Conservation (phyloP, 768 basidiomycete species). For the Termitomyces sp. region DNA sequence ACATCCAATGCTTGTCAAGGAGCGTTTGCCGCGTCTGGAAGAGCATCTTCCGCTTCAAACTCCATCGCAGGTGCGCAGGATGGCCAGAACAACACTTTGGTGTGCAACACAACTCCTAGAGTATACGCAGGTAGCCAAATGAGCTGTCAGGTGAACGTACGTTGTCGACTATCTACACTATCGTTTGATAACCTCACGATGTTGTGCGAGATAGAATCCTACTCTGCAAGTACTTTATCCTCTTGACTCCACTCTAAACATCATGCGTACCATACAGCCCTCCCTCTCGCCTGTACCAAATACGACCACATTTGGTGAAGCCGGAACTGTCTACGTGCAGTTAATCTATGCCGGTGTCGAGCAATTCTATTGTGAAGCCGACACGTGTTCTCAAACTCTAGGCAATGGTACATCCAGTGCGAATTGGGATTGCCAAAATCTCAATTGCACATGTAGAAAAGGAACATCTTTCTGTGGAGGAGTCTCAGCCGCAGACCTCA, state of each 20-base stretch:
- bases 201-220: conserved; percentile 53
- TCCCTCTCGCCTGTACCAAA: conserved; percentile 65
- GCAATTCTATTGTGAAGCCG: conserved; percentile 82
- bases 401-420: conserved; percentile 31
- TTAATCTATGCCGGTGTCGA: conserved; percentile 77
- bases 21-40: conserved; percentile 43
- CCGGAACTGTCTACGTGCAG: conserved; percentile 56
- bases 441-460: conserved; percentile 68
- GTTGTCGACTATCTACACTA: conserved; percentile 21
- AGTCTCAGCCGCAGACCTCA: conserved; percentile 39
- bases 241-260: conserved; percentile 63
- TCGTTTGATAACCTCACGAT: background rate
- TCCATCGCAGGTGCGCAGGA: conserved; percentile 19
- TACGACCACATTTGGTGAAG: conserved; percentile 49
- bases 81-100: conserved; percentile 57
- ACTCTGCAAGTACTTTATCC: conserved; percentile 78
- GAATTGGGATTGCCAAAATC: conserved; percentile 67
- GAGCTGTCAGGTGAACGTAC: conserved; percentile 77
- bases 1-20: conserved; percentile 60
- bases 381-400: conserved; percentile 60
- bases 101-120: conserved; percentile 62
- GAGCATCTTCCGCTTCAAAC: conserved; percentile 25
- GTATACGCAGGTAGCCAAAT: conserved; percentile 80
- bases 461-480: conserved; percentile 75
- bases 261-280: conserved; percentile 70